phyloP scores from a whole-genome alignment of 2,329 filamentous ascomycete genomes.

The Botrytis sinoallii region DNA sequence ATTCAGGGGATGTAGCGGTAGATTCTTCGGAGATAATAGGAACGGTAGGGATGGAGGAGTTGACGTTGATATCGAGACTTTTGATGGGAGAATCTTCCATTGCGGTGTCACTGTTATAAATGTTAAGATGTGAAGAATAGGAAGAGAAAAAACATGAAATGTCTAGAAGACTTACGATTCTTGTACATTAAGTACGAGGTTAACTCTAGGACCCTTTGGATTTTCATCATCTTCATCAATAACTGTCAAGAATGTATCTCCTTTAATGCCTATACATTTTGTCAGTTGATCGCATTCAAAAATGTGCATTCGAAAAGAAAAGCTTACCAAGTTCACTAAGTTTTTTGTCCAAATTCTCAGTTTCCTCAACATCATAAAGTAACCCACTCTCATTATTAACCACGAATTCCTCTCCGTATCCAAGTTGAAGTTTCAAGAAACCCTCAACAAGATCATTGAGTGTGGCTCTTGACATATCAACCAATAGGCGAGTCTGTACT shows the following conservation, averaged over 20 bases:
- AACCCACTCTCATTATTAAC: conserved; percentile 71
- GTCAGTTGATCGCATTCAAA: not conserved
- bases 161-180: conserved; percentile 50
- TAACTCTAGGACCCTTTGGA: conserved; percentile 73
- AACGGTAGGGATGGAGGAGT: conserved; percentile 29
- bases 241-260: conserved; percentile 75
- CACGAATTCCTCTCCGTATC: conserved; percentile 78
- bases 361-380: conserved; percentile 88
- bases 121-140: not conserved
- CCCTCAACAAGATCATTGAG: conserved; percentile 75
- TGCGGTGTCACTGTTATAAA: conserved; percentile 24
- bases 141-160: not conserved
- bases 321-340: conserved; percentile 67
- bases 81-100: conserved; percentile 54
- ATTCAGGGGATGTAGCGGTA: conserved; percentile 22
- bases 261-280: conserved; percentile 55
- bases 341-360: conserved; percentile 79
- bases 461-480: conserved; percentile 70
- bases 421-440: conserved; percentile 66
- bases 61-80: conserved; percentile 31
- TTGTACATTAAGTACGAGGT: conserved; percentile 70
- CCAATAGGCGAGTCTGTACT: conserved; percentile 62
- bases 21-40: conserved; percentile 23
- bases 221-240: conserved; percentile 76
- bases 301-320: not conserved